Conservation (phyloP, 2,329 filamentous ascomycete genomes). For the Neopestalotiopsis clavispora region DNA sequence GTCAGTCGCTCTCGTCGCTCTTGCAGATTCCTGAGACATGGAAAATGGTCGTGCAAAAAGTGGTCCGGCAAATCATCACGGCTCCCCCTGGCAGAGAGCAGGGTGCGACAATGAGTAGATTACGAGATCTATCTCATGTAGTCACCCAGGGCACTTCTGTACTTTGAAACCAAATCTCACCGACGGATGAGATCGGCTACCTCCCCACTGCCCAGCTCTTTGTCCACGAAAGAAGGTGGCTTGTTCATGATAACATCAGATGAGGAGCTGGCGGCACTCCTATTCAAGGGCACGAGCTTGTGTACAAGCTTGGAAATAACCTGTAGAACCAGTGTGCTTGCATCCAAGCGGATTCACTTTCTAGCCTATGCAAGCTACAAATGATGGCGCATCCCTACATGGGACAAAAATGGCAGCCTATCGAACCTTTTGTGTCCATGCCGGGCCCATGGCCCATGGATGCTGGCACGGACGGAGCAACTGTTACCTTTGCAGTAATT, state of each 20-base stretch:
- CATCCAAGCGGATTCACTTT: background rate
- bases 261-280: background rate
- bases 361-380: background rate
- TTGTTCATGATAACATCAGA: constrained; percentile 2
- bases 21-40: background rate
- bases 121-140: background rate
- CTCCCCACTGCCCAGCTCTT: background rate
- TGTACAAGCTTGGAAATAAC: background rate
- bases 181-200: constrained; percentile 15
- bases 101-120: background rate
- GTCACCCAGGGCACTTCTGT: background rate
- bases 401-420: background rate
- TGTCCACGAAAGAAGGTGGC: background rate
- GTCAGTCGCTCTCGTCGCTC: background rate
- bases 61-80: background rate
- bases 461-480: background rate
- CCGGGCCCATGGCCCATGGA: background rate
- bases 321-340: background rate
- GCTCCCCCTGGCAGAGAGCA: background rate
- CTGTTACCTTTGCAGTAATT: background rate
- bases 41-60: background rate
- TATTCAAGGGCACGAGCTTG: background rate
- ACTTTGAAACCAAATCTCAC: constrained; percentile 5
- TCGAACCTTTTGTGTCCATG: background rate
- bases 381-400: background rate